phyloP scores from a whole-genome alignment of 345 rosid genomes.

The Crucihimalaya himalaica region DNA sequence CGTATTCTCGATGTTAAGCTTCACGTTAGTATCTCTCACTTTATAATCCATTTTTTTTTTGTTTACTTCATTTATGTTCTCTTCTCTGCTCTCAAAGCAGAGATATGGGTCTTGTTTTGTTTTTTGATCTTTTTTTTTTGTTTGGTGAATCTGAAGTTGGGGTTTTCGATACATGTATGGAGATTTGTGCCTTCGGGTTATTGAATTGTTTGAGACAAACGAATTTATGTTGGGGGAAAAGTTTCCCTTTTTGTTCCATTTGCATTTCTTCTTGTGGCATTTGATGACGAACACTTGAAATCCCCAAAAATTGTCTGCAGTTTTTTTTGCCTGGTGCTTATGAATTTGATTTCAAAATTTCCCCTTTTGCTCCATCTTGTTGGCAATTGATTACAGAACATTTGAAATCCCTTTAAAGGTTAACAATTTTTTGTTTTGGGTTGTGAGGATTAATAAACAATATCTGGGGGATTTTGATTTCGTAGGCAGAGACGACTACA shows the following conservation, averaged over 20 bases:
- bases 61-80: not conserved
- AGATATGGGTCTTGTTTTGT: conserved; percentile 7
- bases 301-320: not conserved
- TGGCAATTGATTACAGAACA: not conserved
- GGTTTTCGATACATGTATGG: conserved; percentile 27
- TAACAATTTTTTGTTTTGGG: not conserved
- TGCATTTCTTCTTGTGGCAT: not conserved
- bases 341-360: not conserved
- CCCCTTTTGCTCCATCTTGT: not conserved
- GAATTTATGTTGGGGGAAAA: conserved; percentile 27
- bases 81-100: not conserved
- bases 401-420: not conserved
- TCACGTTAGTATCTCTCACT: conserved; percentile 55
- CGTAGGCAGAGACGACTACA: conserved; percentile 83
- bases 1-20: conserved; percentile 95
- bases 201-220: conserved; percentile 17
- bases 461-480: conserved; percentile 11
- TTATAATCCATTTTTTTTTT: not conserved
- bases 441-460: conserved; percentile 14
- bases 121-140: not conserved
- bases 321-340: not conserved
- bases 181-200: conserved; percentile 28
- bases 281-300: conserved; percentile 7
- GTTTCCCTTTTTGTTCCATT: conserved; percentile 1
- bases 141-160: conserved; percentile 27